Percentiles rank a stretch among this genome's conserved stretches.
Conservation (phyloP, 1,139 yeast genomes). For the Hemisphaericaspora lyxosophila region DNA sequence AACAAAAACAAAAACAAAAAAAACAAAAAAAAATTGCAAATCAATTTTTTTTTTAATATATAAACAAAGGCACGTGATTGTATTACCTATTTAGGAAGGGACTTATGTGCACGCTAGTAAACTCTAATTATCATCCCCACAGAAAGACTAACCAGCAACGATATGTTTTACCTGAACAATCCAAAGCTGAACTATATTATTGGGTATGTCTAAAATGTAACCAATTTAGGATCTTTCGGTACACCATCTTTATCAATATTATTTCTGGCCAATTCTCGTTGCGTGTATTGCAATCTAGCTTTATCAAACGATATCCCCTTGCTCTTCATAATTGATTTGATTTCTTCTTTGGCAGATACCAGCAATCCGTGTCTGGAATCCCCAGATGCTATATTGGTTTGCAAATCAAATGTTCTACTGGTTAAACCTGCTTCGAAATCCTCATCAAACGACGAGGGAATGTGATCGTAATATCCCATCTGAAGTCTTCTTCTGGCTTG, state of each 20-base stretch:
- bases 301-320: constrained; percentile 59
- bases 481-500: constrained; percentile 24
- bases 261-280: constrained; percentile 46
- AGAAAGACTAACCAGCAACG: background rate
- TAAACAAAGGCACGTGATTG: constrained; percentile 5
- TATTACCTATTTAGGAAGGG: constrained; percentile 3
- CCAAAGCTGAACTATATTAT: background rate
- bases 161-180: too few species aligned
- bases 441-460: constrained; percentile 43
- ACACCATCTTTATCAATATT: constrained; percentile 49
- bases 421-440: constrained; percentile 69
- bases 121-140: background rate
- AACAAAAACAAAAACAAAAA: background rate
- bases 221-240: constrained; percentile 42
- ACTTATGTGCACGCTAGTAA: too few species aligned
- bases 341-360: constrained; percentile 50
- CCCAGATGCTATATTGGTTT: constrained; percentile 38
- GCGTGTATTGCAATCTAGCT: constrained; percentile 60
- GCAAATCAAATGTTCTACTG: constrained; percentile 59
- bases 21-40: background rate
- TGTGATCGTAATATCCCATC: constrained; percentile 15
- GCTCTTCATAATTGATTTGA: constrained; percentile 54
- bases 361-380: constrained; percentile 67
- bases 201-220: constrained; percentile 25
- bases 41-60: background rate